phyloP scores from a whole-genome alignment of 1,284 basidiomycete species.

The Cerioporus squamosus region DNA sequence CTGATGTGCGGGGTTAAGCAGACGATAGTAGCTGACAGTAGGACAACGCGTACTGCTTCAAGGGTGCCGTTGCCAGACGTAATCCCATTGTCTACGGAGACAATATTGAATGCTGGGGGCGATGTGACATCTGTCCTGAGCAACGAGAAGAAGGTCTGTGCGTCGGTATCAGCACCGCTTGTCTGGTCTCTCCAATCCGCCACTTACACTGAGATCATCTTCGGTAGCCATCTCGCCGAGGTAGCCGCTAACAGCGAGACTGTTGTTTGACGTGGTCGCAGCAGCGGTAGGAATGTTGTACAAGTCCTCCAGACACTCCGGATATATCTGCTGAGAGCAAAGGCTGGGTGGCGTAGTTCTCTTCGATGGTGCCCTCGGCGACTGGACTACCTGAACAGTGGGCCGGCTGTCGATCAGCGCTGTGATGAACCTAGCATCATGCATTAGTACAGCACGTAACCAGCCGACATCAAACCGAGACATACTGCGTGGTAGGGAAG shows the following conservation, averaged over 20 bases:
- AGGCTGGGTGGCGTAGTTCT: constrained; percentile 1
- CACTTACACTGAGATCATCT: constrained; percentile 46
- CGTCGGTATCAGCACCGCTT: too few species aligned
- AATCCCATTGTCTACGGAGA: constrained; percentile 35
- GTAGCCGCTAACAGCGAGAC: constrained; percentile 58
- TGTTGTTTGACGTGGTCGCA: constrained; percentile 45
- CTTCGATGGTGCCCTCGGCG: constrained; percentile 5
- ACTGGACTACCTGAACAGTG: neutral
- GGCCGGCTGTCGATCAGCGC: neutral
- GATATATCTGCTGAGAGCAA: constrained; percentile 43
- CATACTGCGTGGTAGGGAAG: constrained; percentile 39
- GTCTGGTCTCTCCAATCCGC: too few species aligned
- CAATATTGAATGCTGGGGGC: constrained; percentile 26
- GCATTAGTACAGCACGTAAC: neutral
- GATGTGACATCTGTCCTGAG: constrained; percentile 51
- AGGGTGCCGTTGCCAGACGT: constrained; percentile 29
- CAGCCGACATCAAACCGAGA: neutral
- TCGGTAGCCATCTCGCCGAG: constrained; percentile 53
- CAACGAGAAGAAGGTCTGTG: constrained; percentile 50
- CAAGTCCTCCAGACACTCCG: constrained; percentile 53
- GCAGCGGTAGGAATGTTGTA: constrained; percentile 56
- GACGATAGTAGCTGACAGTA: neutral
- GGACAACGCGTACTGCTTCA: constrained; percentile 6
- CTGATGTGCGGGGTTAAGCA: constrained; percentile 31
- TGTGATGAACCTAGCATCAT: neutral